Conservation (phyloP, 2,329 filamentous ascomycete species). For the Stachybotrys chlorohalonatus region DNA sequence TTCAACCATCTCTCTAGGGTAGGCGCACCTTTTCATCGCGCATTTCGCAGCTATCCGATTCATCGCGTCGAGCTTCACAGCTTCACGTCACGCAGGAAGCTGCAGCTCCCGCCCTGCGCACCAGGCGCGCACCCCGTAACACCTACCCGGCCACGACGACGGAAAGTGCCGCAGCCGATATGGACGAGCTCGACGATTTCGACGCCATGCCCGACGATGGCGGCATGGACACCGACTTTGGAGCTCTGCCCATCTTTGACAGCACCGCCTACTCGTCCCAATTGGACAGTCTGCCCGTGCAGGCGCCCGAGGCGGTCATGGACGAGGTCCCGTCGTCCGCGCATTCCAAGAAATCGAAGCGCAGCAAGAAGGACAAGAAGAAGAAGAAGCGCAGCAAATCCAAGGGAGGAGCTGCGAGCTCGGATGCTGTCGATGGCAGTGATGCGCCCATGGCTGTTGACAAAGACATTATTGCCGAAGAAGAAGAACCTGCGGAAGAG, state of each 20-base stretch:
- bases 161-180: slow-evolving; percentile 3
- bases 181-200: slow-evolving; percentile 16
- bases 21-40: background rate
- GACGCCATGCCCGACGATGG: slow-evolving; percentile 12
- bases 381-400: slow-evolving; percentile 5
- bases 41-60: background rate
- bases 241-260: slow-evolving; percentile 27
- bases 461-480: slow-evolving; percentile 12
- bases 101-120: background rate
- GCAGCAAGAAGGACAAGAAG: slow-evolving; percentile 22
- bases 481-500: slow-evolving; percentile 17
- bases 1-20: background rate
- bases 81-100: background rate
- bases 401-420: background rate
- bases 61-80: background rate
- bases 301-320: slow-evolving; percentile 21
- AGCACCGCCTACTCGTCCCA: slow-evolving; percentile 25
- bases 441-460: slow-evolving; percentile 4
- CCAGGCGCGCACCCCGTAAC: too few species aligned
- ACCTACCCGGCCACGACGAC: background rate
- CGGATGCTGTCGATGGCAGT: slow-evolving; percentile 1
- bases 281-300: slow-evolving; percentile 8
- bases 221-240: slow-evolving; percentile 20
- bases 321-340: slow-evolving; percentile 10
- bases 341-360: slow-evolving; percentile 17